Percentiles rank a stretch among this genome's conserved stretches.
Evolutionary conservation across 306 rosid genomes (phyloP).

Genomic region (Mucuna pruriens): DNA sequence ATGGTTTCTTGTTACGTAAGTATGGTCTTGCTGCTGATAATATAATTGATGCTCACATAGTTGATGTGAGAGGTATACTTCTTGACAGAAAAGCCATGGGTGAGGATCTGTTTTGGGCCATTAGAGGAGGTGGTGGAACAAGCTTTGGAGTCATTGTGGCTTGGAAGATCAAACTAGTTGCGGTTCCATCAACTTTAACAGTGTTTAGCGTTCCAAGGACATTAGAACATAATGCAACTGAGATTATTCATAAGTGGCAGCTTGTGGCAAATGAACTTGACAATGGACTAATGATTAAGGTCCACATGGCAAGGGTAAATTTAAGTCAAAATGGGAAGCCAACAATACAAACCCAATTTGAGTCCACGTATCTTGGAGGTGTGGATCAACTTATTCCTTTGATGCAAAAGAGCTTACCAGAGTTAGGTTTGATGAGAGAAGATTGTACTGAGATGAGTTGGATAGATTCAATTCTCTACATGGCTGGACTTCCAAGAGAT

Average conservation of each 20-base stretch:
- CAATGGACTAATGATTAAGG: no score
- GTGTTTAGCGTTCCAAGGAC: not conserved
- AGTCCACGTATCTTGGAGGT: conserved; percentile 46
- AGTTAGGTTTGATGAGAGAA: conserved; percentile 28
- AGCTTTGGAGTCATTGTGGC: conserved; percentile 31
- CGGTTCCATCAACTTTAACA: conserved; percentile 18
- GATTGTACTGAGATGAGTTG: conserved; percentile 37
- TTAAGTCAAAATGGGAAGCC: no score
- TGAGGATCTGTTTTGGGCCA: conserved; percentile 36
- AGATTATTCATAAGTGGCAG: conserved; percentile 22
- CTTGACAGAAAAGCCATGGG: conserved; percentile 24
- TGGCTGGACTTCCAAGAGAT: not conserved
- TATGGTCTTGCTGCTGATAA: conserved; percentile 40
- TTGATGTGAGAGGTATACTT: conserved; percentile 15
- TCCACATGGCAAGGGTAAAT: no score
- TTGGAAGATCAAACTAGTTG: conserved; percentile 11
- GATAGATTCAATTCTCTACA: conserved; percentile 4
- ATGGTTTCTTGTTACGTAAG: conserved; percentile 23
- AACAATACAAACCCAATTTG: no score
- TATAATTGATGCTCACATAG: not conserved
- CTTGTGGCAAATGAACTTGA: not conserved
- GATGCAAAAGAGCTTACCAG: conserved; percentile 46
- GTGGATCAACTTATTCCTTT: conserved; percentile 27
- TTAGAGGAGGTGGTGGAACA: conserved; percentile 35
- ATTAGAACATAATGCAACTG: not conserved